Conservation (phyloP, 805 yeast species). For the Yarrowia sp. region DNA sequence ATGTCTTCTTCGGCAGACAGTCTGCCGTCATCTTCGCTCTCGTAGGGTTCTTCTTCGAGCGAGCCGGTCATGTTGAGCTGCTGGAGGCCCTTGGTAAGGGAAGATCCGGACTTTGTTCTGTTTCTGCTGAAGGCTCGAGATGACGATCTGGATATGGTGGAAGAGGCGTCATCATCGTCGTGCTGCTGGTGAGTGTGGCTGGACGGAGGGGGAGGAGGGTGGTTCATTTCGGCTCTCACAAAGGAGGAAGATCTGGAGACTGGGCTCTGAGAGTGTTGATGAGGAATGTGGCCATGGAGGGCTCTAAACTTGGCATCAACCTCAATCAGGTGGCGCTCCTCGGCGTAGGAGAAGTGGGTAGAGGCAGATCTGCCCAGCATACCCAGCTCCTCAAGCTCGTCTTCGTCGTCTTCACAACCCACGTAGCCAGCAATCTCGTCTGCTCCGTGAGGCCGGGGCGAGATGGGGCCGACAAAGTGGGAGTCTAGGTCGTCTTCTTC, state of each 20-base stretch:
- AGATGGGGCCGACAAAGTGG: conserved; percentile 9
- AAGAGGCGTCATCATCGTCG: conserved; percentile 1
- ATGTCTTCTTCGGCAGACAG: conserved; percentile 6
- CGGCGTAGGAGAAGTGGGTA: conserved; percentile 55
- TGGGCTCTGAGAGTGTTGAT: neutral
- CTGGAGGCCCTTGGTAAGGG: conserved; percentile 4
- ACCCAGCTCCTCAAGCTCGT: conserved; percentile 25
- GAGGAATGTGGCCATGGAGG: conserved; percentile 26
- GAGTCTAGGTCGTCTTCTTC: conserved; percentile 12
- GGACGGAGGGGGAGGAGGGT: conserved; percentile 28
- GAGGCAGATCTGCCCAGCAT: conserved; percentile 27
- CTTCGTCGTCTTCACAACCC: conserved; percentile 27
- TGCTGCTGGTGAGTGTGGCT: conserved; percentile 14
- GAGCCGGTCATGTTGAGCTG: conserved; percentile 14
- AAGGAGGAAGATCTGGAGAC: conserved; percentile 25
- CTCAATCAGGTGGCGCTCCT: conserved; percentile 60
- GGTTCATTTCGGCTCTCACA: conserved; percentile 27
- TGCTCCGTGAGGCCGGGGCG: neutral
- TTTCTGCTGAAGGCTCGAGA: neutral
- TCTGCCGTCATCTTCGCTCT: conserved; percentile 3
- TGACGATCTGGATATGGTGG: neutral
- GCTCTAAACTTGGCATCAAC: conserved; percentile 66
- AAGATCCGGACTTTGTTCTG: neutral
- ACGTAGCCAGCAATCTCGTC: conserved; percentile 20
- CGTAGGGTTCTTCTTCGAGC: conserved; percentile 14